Evolutionary conservation across 1,139 yeast species (phyloP), one percentile per base, ranked within the genome.

Genomic region (Ogataea hybrid): DNA sequence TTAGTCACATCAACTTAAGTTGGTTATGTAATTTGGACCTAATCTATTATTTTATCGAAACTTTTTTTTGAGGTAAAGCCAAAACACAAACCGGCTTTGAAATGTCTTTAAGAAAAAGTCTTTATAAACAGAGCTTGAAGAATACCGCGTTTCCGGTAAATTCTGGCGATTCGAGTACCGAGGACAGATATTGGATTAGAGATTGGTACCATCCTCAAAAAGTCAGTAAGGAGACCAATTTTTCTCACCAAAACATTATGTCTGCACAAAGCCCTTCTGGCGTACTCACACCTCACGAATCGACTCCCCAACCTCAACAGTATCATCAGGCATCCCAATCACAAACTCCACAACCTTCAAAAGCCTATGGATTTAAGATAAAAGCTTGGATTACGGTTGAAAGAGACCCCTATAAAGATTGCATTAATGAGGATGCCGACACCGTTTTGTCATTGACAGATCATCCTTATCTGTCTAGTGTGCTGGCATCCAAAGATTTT

Each of bases 321-420:
- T 36, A 20, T 41, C 35, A 27, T 18, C 37, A 35, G 16, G 28
- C 7, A 47, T 35, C 55, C 4, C 52, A 48, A 17, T 48, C 57
- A 5, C 39, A 50, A 32, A 43, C 58, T 18, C 51, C 57, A 16
- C 46, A 53, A 46, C 46, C 61, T 35, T 27, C 36, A 6, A 51
- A 51, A 14, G 51, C 58, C 9, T 57, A 57, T 34, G 57, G 57
- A 1, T 72, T 71, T 51, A 57, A 57, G 35, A 67, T 73, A 12
- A 71, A 68, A 53, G 64, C 71, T 20, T 74, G 80, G 80, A 59
- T 69, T 1, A 48, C 62, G 27, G 64, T 60, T n/a, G 56, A 53
- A 2, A 59, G 52, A 12, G 53, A 54, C 39, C 58, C 62, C 0
- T 42, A 57, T 2, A 57, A 53, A 23, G 57, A 56, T 36, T 52